Conservation (phyloP, 1,284 basidiomycete genomes). For the Megacollybia platyphylla region DNA sequence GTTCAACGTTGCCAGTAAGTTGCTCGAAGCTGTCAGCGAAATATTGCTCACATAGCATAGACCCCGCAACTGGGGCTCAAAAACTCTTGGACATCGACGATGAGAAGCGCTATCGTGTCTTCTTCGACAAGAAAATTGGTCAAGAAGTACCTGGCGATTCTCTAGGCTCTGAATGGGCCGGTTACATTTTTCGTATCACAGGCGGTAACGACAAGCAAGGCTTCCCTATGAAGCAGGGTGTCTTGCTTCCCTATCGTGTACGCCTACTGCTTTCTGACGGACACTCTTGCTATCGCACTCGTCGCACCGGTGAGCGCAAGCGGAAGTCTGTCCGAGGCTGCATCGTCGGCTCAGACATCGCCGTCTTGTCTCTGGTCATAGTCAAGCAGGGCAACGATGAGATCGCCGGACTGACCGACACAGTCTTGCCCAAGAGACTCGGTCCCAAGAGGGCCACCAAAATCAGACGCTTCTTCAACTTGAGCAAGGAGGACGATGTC, state of each 20-base stretch:
- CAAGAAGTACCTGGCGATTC: conserved; percentile 91
- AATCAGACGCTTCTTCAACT: conserved; percentile 97
- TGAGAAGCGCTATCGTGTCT: conserved; percentile 83
- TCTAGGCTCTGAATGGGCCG: conserved; percentile 94
- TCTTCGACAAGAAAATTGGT: conserved; percentile 94
- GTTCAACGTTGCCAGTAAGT: conserved; percentile 87
- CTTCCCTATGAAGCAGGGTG: conserved; percentile 99
- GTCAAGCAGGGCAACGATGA: conserved; percentile 96
- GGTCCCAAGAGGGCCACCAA: conserved; percentile 93
- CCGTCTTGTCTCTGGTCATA: conserved; percentile 88
- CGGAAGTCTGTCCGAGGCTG: conserved; percentile 98
- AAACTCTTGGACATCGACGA: conserved; percentile 94
- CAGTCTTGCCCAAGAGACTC: conserved; percentile 87
- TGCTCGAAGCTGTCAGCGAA: neutral
- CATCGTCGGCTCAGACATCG: conserved; percentile 95
- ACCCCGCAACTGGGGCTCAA: conserved; percentile 94
- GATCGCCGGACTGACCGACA: conserved; percentile 89
- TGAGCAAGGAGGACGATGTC: conserved; percentile 96
- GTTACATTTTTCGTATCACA: conserved; percentile 94
- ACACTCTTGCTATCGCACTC: conserved; percentile 94
- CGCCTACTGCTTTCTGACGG: conserved; percentile 89
- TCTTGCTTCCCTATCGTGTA: conserved; percentile 91
- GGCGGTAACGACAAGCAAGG: conserved; percentile 96
- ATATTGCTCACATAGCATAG: conserved; percentile 21
- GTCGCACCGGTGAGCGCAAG: conserved; percentile 92